Evolutionary conservation across 2,329 filamentous ascomycete genomes (phyloP).

Genomic region (Fusarium palustre): DNA sequence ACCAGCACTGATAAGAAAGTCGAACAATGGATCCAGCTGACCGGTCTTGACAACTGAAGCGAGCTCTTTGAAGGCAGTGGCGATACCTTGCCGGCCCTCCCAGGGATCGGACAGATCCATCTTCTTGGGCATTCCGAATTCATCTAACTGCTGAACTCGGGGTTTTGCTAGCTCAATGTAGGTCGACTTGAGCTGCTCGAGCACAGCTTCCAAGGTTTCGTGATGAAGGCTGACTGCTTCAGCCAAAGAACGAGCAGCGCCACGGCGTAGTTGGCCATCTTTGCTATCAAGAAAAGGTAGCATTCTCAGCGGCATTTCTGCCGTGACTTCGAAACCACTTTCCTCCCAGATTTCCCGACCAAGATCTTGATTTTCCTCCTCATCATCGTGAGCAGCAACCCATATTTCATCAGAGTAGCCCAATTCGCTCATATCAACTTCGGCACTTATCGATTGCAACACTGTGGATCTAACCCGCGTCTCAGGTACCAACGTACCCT

Average conservation of each 20-base stretch:
- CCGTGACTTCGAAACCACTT: constrained; percentile 78
- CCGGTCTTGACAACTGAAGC: constrained; percentile 74
- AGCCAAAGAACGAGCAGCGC: constrained; percentile 84
- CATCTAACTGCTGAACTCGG: constrained; percentile 84
- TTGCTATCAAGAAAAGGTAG: constrained; percentile 83
- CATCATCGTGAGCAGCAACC: constrained; percentile 92
- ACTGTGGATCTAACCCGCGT: constrained; percentile 84
- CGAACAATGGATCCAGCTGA: constrained; percentile 81
- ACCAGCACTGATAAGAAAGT: constrained; percentile 86
- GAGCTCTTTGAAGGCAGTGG: constrained; percentile 86
- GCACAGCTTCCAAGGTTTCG: constrained; percentile 69
- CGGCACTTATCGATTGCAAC: constrained; percentile 88
- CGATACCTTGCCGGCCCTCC: constrained; percentile 91
- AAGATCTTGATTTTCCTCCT: constrained; percentile 85
- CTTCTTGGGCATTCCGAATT: constrained; percentile 94
- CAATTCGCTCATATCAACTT: constrained; percentile 90
- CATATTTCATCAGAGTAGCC: constrained; percentile 91
- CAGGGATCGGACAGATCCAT: constrained; percentile 88
- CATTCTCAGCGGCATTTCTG: constrained; percentile 73
- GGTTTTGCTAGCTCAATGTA: constrained; percentile 87
- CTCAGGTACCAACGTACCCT: constrained; percentile 83
- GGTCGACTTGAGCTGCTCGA: constrained; percentile 73
- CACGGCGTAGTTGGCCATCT: constrained; percentile 84
- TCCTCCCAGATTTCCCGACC: constrained; percentile 95
- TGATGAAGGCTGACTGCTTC: constrained; percentile 74